Evolutionary conservation across 2,329 filamentous ascomycete genomes (phyloP).

Genomic region (Clonostachys byssicola): DNA sequence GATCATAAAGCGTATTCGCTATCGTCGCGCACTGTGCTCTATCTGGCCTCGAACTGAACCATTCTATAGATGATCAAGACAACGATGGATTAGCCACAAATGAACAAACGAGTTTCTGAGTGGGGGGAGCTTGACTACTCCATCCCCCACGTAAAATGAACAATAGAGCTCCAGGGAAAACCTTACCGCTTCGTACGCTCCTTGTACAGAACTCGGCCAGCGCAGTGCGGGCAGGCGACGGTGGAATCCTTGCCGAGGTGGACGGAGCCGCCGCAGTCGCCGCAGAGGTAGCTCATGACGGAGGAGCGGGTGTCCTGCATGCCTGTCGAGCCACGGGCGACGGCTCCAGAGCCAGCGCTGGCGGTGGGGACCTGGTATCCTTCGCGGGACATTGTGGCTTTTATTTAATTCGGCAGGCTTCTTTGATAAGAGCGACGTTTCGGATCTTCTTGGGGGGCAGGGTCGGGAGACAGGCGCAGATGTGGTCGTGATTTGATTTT

Average conservation of each 20-base stretch:
- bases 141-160: background rate
- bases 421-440: too few relatives aligned
- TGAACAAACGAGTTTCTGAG: too few relatives aligned
- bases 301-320: slow-evolving; percentile 29
- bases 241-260: slow-evolving; percentile 42
- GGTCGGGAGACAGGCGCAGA: too few relatives aligned
- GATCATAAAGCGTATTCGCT: too few relatives aligned
- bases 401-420: background rate
- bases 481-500: too few relatives aligned
- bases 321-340: slow-evolving; percentile 32
- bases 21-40: background rate
- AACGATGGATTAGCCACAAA: too few relatives aligned
- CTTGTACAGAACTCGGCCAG: slow-evolving; percentile 95
- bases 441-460: too few relatives aligned
- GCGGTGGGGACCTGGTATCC: slow-evolving; percentile 69
- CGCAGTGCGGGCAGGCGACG: slow-evolving; percentile 57
- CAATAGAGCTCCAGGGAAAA: slow-evolving; percentile 7
- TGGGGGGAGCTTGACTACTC: too few relatives aligned
- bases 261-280: slow-evolving; percentile 36
- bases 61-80: slow-evolving; percentile 53
- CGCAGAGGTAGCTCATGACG: slow-evolving; percentile 34
- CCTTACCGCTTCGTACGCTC: slow-evolving; percentile 94
- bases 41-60: slow-evolving; percentile 89
- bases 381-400: slow-evolving; percentile 61
- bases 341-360: slow-evolving; percentile 34